Conservation (phyloP, 192 early-diverging fungal genomes). For the Backusella tarrabulga region DNA sequence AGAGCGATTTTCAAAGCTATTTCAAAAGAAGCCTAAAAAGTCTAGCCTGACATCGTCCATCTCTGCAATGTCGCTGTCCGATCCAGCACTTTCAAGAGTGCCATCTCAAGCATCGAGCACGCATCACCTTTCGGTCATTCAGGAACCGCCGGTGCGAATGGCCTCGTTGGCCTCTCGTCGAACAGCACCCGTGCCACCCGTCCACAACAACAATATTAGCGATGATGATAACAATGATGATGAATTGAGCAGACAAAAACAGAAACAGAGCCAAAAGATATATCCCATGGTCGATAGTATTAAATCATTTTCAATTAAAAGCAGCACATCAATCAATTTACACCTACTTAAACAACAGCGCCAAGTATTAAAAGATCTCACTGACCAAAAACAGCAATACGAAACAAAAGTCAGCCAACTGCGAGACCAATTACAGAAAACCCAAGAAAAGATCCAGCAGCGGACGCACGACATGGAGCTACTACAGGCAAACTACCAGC, state of each 20-base stretch:
- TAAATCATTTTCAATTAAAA: background rate
- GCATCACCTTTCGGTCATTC: background rate
- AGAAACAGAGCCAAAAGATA: background rate
- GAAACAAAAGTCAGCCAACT: background rate
- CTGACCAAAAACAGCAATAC: slow-evolving; percentile 7
- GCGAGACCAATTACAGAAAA: background rate
- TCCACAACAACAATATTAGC: background rate
- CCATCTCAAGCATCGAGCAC: slow-evolving; percentile 9
- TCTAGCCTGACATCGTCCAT: background rate
- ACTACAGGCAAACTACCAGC: slow-evolving; percentile 19
- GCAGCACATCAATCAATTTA: background rate
- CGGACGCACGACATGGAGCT: slow-evolving; percentile 6
- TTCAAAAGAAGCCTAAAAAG: slow-evolving; percentile 24
- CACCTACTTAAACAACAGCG: background rate
- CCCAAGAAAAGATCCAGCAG: background rate
- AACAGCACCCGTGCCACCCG: background rate
- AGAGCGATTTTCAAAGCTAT: slow-evolving; percentile 16
- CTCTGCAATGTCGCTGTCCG: slow-evolving; percentile 15
- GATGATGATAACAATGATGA: background rate
- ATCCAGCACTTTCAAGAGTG: slow-evolving; percentile 2
- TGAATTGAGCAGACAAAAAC: background rate
- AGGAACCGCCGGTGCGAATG: background rate
- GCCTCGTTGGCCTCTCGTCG: background rate
- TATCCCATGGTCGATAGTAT: background rate
- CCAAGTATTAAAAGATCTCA: background rate